Conservation (phyloP, 2,329 filamentous ascomycete species). For the Pseudogymnoascus sp. region DNA sequence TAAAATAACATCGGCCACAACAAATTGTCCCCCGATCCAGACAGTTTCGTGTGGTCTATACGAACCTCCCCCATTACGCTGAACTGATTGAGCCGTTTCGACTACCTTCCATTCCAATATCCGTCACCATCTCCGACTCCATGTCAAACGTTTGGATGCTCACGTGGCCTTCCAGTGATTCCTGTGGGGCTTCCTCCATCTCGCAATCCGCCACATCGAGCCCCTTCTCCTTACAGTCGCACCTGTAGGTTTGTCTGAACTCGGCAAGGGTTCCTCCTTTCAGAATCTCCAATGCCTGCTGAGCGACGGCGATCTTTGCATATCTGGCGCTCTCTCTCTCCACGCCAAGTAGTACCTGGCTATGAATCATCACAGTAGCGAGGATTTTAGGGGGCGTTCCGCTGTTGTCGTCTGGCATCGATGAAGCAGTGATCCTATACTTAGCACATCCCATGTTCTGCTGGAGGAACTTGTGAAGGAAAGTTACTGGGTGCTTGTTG, state of each 20-base stretch:
- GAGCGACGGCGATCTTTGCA: conserved; percentile 62
- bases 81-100: neutral
- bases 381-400: conserved; percentile 45
- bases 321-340: conserved; percentile 58
- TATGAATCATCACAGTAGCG: conserved; percentile 71
- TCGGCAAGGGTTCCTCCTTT: conserved; percentile 40
- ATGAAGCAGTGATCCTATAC: conserved; percentile 40
- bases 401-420: conserved; percentile 32
- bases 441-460: conserved; percentile 57
- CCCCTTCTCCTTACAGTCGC: conserved; percentile 45
- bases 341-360: conserved; percentile 54
- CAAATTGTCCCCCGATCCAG: neutral
- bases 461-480: conserved; percentile 56
- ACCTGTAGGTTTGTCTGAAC: conserved; percentile 54
- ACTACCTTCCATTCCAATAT: neutral
- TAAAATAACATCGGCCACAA: neutral
- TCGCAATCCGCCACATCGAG: conserved; percentile 11
- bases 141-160: neutral
- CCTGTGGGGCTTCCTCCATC: neutral
- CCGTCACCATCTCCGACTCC: neutral
- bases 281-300: conserved; percentile 45
- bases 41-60: neutral
- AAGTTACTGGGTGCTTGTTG: conserved; percentile 75
- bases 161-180: neutral
- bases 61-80: neutral